Conservation (phyloP, 257 asterid species). For the Orobanche coerulescens region DNA sequence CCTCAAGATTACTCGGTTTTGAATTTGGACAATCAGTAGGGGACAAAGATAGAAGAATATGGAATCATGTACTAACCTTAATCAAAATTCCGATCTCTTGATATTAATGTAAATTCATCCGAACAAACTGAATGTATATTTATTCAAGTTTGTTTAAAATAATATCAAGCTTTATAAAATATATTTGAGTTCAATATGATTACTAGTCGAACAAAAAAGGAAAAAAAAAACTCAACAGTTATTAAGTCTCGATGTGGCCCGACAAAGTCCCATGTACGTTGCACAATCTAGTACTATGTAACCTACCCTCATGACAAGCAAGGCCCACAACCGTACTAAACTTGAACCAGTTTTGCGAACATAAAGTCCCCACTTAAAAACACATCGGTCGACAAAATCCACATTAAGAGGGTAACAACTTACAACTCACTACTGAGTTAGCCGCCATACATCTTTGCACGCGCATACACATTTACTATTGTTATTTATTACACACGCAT, state of each 20-base stretch:
- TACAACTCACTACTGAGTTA: conserved; percentile 24
- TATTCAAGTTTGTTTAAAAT: no score
- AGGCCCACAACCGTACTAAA: conserved; percentile 33
- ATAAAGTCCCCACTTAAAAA: conserved; percentile 56
- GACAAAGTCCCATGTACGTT: conserved; percentile 44
- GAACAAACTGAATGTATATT: no score
- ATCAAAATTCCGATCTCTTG: no score
- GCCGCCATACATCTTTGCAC: conserved; percentile 82
- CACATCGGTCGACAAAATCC: conserved; percentile 30
- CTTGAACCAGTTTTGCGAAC: conserved; percentile 30
- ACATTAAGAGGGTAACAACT: conserved; percentile 34
- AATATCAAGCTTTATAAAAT: no score
- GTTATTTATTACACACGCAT: no score
- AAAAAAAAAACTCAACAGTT: no score
- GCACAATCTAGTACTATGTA: conserved; percentile 33
- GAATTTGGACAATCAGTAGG: conserved; percentile 27
- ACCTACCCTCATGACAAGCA: conserved; percentile 41
- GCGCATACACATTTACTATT: conserved; percentile 27
- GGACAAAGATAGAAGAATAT: conserved; percentile 6
- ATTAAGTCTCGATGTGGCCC: conserved; percentile 12
- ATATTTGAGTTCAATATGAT: no score
- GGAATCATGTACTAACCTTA: neutral
- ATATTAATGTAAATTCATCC: no score
- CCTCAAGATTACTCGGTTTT: conserved; percentile 14
- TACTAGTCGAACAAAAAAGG: no score